These are phyloP conservation scores for Solanum chilense DNA, from an alignment of 257 asterid genomes.

Conservation along the genomic window DNA sequence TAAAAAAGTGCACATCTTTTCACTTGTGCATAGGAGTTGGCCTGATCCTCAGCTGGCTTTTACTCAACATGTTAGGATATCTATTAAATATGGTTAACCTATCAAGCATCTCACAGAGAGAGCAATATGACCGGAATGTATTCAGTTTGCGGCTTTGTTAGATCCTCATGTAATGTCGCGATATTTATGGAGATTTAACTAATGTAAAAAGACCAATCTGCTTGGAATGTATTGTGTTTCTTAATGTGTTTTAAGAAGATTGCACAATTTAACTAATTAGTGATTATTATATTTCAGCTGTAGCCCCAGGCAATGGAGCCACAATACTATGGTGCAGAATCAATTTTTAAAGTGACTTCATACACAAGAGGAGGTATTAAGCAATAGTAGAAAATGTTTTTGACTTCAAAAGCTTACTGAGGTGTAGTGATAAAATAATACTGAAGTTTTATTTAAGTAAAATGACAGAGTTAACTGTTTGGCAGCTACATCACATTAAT, in stretches of 20 bases:
- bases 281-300: background rate
- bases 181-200: no score
- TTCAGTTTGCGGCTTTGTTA: background rate
- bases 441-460: background rate
- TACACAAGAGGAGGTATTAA: background rate
- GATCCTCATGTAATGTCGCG: background rate
- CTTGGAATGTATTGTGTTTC: background rate
- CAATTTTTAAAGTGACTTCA: background rate
- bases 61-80: background rate
- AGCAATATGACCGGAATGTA: background rate
- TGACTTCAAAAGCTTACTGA: background rate
- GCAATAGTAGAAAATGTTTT: background rate
- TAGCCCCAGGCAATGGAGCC: background rate
- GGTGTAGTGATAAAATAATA: background rate
- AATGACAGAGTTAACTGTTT: background rate
- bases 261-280: background rate
- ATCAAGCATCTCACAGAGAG: background rate
- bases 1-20: background rate
- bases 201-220: no score
- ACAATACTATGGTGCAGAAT: background rate
- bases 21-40: background rate
- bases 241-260: background rate
- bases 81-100: background rate
- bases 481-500: background rate
- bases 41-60: background rate